phyloP scores from a whole-genome alignment of 306 rosid species.

The Trifolium fragiferum region DNA sequence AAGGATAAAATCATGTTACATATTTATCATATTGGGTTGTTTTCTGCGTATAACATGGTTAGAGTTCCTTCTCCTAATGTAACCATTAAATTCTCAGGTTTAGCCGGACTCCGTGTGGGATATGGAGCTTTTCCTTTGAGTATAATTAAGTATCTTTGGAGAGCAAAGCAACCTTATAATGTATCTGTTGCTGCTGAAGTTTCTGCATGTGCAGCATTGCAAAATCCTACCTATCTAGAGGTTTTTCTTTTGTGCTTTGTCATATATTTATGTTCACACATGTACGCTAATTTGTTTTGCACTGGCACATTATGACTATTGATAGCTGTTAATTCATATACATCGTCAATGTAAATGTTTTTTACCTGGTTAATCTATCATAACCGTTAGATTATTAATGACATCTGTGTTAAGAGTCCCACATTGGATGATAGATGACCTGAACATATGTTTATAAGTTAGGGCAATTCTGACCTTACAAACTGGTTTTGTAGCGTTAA shows the following conservation, averaged over 20 bases:
- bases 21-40: neutral
- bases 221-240: conserved; percentile 87
- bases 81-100: conserved; percentile 59
- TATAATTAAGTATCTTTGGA: conserved; percentile 89
- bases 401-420: no score
- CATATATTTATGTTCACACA: neutral
- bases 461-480: no score
- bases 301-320: neutral
- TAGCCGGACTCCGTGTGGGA: conserved; percentile 98
- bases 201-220: conserved; percentile 91
- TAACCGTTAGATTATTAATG: no score
- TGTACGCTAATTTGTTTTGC: conserved; percentile 13
- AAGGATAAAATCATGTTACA: neutral
- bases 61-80: conserved; percentile 12
- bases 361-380: no score
- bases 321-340: neutral
- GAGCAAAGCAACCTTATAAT: conserved; percentile 98
- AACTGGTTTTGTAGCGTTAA: no score
- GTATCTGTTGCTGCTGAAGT: conserved; percentile 97
- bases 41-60: conserved; percentile 11
- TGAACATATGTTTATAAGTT: no score
- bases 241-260: conserved; percentile 41
- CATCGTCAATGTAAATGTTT: no score
- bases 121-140: conserved; percentile 96
- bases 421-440: no score